Percentiles rank a stretch among this genome's conserved stretches.
These are phyloP conservation scores for Lasiosphaeria miniovina DNA, from an alignment of 495 filamentous ascomycete species.

Conservation along the genomic window DNA sequence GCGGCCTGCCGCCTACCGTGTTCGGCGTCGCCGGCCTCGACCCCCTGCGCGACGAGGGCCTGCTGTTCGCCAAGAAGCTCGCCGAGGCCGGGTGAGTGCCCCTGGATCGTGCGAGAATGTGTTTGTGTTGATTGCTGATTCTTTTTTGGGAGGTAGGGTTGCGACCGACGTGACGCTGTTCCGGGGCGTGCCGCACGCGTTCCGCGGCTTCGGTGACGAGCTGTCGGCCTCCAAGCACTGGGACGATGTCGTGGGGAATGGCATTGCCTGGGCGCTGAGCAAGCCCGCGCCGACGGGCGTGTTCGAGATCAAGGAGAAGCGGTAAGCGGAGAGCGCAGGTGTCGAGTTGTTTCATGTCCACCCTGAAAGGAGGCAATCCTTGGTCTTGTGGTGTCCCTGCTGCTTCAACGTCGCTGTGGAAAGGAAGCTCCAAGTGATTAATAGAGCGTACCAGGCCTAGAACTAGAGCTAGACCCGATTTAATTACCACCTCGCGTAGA, in stretches of 20 bases:
- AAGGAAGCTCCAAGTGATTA: too few species aligned
- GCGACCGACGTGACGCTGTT: conserved; percentile 43
- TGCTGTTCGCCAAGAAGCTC: conserved; percentile 43
- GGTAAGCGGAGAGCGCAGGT: too few species aligned
- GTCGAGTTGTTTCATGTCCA: too few species aligned
- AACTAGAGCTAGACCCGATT: too few species aligned
- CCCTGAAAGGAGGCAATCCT: too few species aligned
- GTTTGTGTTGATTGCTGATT: background rate
- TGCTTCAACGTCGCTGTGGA: too few species aligned
- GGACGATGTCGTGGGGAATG: conserved; percentile 42
- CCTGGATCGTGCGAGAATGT: too few species aligned
- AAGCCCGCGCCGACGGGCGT: conserved; percentile 24
- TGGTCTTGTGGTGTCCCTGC: too few species aligned
- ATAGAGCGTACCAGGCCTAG: too few species aligned
- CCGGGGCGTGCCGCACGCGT: conserved; percentile 47
- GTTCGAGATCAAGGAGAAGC: conserved; percentile 42
- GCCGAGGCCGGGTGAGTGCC: conserved; percentile 34
- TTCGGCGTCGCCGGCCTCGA: conserved; percentile 48
- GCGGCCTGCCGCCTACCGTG: conserved; percentile 40
- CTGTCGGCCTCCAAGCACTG: conserved; percentile 36
- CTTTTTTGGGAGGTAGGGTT: conserved; percentile 16
- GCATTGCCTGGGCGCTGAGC: conserved; percentile 41
- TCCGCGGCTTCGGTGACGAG: conserved; percentile 36
- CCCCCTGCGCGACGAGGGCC: conserved; percentile 45
- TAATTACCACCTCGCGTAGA: too few species aligned